These are phyloP conservation scores for Scalesia atractyloides DNA, from an alignment of 129 eudicot genomes.

Conservation along the genomic window DNA sequence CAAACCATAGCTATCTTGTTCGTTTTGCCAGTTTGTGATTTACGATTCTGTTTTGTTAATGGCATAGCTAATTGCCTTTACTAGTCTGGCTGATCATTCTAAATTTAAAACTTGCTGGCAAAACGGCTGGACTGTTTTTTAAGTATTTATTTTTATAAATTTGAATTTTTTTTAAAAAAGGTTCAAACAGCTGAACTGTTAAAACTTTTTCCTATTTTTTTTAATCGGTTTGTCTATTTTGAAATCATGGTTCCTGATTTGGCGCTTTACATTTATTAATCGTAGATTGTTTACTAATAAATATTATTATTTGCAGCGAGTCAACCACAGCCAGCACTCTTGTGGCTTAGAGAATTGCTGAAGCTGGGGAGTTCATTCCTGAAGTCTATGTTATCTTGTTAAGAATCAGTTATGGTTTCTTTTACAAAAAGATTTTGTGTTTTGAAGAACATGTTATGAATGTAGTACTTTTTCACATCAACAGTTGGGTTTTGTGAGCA, in stretches of 20 bases:
- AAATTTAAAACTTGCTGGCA: too few relatives aligned
- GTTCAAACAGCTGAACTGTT: too few relatives aligned
- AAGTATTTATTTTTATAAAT: not conserved
- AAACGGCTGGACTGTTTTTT: too few relatives aligned
- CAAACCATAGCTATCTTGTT: too few relatives aligned
- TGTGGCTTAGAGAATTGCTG: slow-evolving; percentile 38
- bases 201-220: too few relatives aligned
- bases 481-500: not conserved
- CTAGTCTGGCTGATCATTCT: too few relatives aligned
- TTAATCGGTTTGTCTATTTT: not conserved
- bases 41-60: too few relatives aligned
- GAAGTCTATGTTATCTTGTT: slow-evolving; percentile 3
- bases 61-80: too few relatives aligned
- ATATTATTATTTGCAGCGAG: slow-evolving; percentile 28
- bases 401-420: not conserved
- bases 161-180: too few relatives aligned
- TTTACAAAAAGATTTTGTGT: slow-evolving; percentile 15
- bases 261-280: too few relatives aligned
- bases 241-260: too few relatives aligned
- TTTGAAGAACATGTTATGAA: slow-evolving; percentile 21
- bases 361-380: not conserved
- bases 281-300: not conserved
- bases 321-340: slow-evolving; percentile 59
- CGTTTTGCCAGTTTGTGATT: too few relatives aligned
- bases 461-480: slow-evolving; percentile 8